phyloP scores from a whole-genome alignment of 2,329 filamentous ascomycete species.

The Fusarium piperis region DNA sequence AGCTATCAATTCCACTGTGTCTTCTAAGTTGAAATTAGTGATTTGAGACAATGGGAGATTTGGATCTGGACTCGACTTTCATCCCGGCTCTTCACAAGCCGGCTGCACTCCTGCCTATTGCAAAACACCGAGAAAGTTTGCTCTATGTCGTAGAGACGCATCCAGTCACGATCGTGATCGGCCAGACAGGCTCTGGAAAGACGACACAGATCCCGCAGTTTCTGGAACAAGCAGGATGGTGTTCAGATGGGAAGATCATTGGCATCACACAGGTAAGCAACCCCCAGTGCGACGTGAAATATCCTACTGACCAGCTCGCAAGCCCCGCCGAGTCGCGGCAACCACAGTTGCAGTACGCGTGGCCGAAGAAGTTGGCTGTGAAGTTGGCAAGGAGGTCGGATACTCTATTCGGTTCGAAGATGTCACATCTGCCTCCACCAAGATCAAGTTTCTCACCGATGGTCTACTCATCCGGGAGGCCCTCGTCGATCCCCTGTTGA shows the following conservation, averaged over 20 bases:
- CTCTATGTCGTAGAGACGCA: conserved; percentile 88
- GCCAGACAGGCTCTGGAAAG: conserved; percentile 94
- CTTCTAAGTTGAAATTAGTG: background rate
- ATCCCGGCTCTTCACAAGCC: conserved; percentile 91
- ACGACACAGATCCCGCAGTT: conserved; percentile 96
- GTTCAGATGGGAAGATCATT: conserved; percentile 81
- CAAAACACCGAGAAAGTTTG: conserved; percentile 80
- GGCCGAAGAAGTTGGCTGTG: conserved; percentile 87
- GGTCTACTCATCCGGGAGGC: conserved; percentile 91
- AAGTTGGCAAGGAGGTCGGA: conserved; percentile 88
- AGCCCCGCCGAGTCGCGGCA: conserved; percentile 90
- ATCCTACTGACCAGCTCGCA: conserved; percentile 18
- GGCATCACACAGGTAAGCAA: conserved; percentile 84
- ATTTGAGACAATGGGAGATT: conserved; percentile 59
- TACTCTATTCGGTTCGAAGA: conserved; percentile 96
- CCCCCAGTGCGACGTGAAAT: conserved; percentile 15
- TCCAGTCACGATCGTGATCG: conserved; percentile 88
- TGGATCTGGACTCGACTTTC: conserved; percentile 66
- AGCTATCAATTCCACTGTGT: background rate
- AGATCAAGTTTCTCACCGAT: conserved; percentile 96
- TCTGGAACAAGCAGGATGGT: conserved; percentile 89
- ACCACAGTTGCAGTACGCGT: conserved; percentile 90
- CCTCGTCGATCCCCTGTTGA: conserved; percentile 89
- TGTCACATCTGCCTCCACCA: conserved; percentile 83
- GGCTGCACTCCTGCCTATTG: conserved; percentile 83